phyloP scores from a whole-genome alignment of 2,329 filamentous ascomycete genomes.

The Proliferodiscus dingleyae region DNA sequence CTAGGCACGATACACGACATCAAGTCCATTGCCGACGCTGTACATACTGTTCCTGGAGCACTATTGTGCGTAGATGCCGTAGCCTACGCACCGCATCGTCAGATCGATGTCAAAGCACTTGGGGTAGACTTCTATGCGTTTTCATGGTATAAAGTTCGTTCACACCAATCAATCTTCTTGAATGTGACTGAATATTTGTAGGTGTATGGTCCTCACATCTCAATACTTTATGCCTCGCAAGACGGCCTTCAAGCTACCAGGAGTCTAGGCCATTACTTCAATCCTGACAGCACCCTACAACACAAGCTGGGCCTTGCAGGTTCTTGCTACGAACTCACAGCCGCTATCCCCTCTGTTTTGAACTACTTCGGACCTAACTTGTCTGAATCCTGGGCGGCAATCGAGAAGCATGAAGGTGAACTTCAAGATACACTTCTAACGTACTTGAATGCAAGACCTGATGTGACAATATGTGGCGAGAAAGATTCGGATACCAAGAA shows the following conservation, averaged over 20 bases:
- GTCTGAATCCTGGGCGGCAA: slow-evolving; percentile 42
- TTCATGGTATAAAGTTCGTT: slow-evolving; percentile 66
- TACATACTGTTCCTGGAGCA: slow-evolving; percentile 46
- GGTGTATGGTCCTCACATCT: slow-evolving; percentile 71
- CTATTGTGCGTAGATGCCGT: slow-evolving; percentile 72
- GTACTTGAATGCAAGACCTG: slow-evolving; percentile 49
- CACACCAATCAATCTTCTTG: not conserved
- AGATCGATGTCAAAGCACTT: slow-evolving; percentile 61
- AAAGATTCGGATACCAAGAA: slow-evolving; percentile 40
- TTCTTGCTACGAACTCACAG: slow-evolving; percentile 65
- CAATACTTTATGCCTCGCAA: slow-evolving; percentile 62
- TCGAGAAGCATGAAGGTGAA: slow-evolving; percentile 54
- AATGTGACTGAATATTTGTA: slow-evolving; percentile 14
- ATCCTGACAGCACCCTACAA: slow-evolving; percentile 51
- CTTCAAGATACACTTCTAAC: slow-evolving; percentile 55
- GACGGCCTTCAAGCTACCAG: slow-evolving; percentile 50
- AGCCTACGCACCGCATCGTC: slow-evolving; percentile 68
- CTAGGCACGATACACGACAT: slow-evolving; percentile 67
- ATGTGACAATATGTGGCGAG: slow-evolving; percentile 56
- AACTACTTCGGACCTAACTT: slow-evolving; percentile 50
- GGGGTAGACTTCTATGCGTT: slow-evolving; percentile 75
- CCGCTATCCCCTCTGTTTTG: slow-evolving; percentile 56
- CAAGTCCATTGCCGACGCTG: slow-evolving; percentile 47
- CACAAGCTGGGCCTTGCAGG: slow-evolving; percentile 65
- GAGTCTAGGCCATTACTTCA: slow-evolving; percentile 65